Percentiles rank a stretch among this genome's conserved stretches.
phyloP scores from a whole-genome alignment of 352 stramenopile genomes.

The Hyaloperonospora brassicae region DNA sequence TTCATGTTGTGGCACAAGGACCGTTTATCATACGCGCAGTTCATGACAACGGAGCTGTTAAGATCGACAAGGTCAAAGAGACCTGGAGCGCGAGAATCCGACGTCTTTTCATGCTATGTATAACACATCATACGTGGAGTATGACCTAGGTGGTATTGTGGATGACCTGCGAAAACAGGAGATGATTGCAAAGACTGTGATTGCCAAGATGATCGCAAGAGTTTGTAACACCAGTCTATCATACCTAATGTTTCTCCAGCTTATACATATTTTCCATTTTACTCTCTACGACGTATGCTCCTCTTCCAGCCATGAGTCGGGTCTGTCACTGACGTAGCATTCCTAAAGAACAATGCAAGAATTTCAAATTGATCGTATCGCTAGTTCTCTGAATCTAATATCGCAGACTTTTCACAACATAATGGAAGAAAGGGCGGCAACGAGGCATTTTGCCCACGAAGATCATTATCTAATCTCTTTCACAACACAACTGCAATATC shows the following conservation, averaged over 20 bases:
- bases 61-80: background rate
- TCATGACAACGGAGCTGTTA: background rate
- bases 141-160: background rate
- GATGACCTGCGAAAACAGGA: background rate
- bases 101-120: background rate
- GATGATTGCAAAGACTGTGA: background rate
- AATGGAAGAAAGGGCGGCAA: no score
- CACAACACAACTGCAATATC: no score
- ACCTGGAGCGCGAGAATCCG: background rate
- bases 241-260: background rate
- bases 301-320: background rate
- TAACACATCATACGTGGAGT: background rate
- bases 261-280: background rate
- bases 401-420: no score
- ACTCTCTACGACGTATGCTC: background rate
- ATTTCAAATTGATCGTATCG: no score
- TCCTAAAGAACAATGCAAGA: no score
- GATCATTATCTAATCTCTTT: no score
- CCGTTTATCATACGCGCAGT: no score
- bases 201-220: background rate
- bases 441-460: no score
- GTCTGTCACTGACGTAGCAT: no score
- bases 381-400: no score
- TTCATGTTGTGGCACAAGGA: no score
- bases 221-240: no score